phyloP scores from a whole-genome alignment of 305 asterid species.

The Solanum hybrid region DNA sequence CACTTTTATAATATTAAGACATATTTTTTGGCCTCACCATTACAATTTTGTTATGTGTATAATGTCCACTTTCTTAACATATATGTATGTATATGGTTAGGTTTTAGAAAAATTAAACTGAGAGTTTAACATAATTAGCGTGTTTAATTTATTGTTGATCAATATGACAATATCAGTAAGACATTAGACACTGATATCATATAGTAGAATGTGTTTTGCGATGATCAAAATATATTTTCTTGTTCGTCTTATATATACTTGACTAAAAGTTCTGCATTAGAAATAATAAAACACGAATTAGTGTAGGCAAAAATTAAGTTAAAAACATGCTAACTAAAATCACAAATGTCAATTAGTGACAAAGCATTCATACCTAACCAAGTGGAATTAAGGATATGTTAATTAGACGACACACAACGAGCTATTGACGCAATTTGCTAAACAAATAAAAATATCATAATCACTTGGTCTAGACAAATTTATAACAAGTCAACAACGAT shows the following conservation, averaged over 20 bases:
- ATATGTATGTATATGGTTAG: neutral
- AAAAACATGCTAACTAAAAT: neutral
- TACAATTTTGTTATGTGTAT: neutral
- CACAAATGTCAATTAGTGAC: neutral
- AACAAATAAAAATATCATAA: neutral
- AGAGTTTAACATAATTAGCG: neutral
- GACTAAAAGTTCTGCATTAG: neutral
- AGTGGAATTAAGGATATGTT: neutral
- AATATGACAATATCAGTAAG: neutral
- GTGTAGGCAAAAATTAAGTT: neutral
- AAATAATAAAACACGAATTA: neutral
- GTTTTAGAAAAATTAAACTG: neutral
- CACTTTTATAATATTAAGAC: neutral
- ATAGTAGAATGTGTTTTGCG: too few relatives aligned
- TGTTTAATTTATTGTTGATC: neutral
- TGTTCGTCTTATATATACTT: neutral
- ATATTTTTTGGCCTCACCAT: neutral
- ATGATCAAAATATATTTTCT: neutral
- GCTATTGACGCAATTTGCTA: neutral
- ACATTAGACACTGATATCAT: neutral
- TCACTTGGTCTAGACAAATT: neutral
- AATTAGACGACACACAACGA: neutral
- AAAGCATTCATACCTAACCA: conserved; percentile 1
- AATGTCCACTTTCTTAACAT: neutral
- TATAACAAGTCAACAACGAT: neutral